A percentile compares a stretch with the other conserved stretches of the same genome.
Evolutionary conservation across 345 rosid species (phyloP).

Genomic region (Microcos paniculata): DNA sequence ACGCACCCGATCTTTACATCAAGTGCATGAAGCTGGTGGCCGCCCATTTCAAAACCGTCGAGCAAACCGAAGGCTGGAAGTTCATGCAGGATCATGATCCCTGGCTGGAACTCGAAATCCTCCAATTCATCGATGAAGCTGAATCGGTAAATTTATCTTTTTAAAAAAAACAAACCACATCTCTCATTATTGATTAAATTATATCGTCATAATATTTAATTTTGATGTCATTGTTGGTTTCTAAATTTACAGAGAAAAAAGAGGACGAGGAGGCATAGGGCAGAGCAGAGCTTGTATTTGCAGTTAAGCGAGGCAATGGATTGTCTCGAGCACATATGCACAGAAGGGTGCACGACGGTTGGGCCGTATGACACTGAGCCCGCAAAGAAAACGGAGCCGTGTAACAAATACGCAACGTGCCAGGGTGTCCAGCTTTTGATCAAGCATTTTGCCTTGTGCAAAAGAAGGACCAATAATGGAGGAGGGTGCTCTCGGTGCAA

Average conservation of each 20-base stretch:
- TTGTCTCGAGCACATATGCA: conserved; percentile 85
- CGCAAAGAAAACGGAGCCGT: conserved; percentile 33
- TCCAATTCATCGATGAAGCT: conserved; percentile 73
- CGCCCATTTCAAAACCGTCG: conserved; percentile 50
- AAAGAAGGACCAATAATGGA: conserved; percentile 45
- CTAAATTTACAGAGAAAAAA: conserved; percentile 59
- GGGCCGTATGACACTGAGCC: conserved; percentile 53
- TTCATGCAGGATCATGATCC: conserved; percentile 78
- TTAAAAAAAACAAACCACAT: neutral
- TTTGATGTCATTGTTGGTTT: neutral
- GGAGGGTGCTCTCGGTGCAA: conserved; percentile 68
- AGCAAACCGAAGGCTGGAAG: conserved; percentile 75
- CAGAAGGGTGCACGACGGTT: conserved; percentile 75
- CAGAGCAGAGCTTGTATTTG: conserved; percentile 56
- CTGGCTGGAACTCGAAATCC: conserved; percentile 69
- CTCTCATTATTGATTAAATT: neutral
- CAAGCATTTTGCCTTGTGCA: conserved; percentile 69
- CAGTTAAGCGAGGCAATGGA: conserved; percentile 85
- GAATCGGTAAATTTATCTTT: conserved; percentile 47
- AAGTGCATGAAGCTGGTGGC: conserved; percentile 56
- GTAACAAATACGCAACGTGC: conserved; percentile 62
- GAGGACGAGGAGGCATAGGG: conserved; percentile 48
- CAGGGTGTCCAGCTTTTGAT: conserved; percentile 70
- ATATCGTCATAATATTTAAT: neutral
- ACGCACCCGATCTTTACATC: conserved; percentile 69